Base-by-base conservation (phyloP, 148 eudicot species). In the Fallopia convolvulus region DNA sequence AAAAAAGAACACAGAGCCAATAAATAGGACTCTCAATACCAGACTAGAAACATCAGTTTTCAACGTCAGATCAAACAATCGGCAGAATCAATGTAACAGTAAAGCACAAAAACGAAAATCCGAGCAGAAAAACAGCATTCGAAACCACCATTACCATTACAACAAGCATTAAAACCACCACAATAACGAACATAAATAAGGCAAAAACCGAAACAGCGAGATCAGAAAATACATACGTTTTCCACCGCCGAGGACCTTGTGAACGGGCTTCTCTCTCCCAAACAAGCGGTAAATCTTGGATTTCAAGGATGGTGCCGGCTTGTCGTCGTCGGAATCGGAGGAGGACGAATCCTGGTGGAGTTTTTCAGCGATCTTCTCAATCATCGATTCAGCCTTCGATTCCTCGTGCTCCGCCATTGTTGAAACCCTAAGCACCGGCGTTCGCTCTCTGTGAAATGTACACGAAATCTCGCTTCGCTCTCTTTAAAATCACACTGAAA, bases 201-300 rank as follows among this genome's bases (percentile, higher is more conserved):
- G 17, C 70, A 41, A 65, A 68, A 33, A 8, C 44, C 44, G 44
- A 33, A 68, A 61, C 17, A 61, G n/a, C 44, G 46, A 68, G 44
- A 68, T 68, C 72, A 68, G 72, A 39, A 36, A 68, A 68, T 33
- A 6, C 83, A 30, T 85, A 91, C 97, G 89, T 87, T 88, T 88
- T 41, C 94, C 97, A 75, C 94, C 97, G 77, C 97, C 97, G 48
- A 92, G 87, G 60, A 92, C 87, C 76, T 84, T 85, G 72, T 92
- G 97, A 58, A 92, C 85, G 49, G 97, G 94, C 82, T 88, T 85
- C 30, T 92, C 91, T 14, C 91, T 80, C 1, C 92, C 90, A 61
- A 89, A 89, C 18, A 88, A 72, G 30, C 89, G 87, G 70, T 56
- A 86, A 72, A 86, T 78, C 83, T 89, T 89, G 0, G 86, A 42